Conservation (phyloP, 116 monocot genomes). For the Dioscorea cayenensis region DNA sequence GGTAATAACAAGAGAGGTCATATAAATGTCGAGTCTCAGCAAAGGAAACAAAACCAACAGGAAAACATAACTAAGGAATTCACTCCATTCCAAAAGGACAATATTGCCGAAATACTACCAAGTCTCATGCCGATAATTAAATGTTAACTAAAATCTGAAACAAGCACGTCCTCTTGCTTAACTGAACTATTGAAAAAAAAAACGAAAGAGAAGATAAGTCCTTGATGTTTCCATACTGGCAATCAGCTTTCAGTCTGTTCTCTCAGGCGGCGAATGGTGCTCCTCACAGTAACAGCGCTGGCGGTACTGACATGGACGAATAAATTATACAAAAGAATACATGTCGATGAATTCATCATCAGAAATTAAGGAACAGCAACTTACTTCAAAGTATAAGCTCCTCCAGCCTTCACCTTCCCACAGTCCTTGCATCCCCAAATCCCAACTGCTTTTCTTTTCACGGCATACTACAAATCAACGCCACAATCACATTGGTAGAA, state of each 20-base stretch:
- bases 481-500: background rate
- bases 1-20: too few species aligned
- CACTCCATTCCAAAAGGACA: too few species aligned
- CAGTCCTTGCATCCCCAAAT: slow-evolving; percentile 83
- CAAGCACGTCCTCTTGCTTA: too few species aligned
- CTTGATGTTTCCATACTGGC: too few species aligned
- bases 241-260: slow-evolving; percentile 69
- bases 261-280: slow-evolving; percentile 81
- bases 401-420: slow-evolving; percentile 77
- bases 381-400: slow-evolving; percentile 90
- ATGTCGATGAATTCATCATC: background rate
- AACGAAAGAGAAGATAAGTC: too few species aligned
- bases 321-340: background rate
- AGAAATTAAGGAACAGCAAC: background rate
- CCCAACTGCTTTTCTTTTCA: slow-evolving; percentile 67
- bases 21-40: too few species aligned
- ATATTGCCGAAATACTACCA: too few species aligned
- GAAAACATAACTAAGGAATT: too few species aligned
- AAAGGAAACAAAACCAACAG: too few species aligned
- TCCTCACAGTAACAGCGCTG: slow-evolving; percentile 89
- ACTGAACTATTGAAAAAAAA: too few species aligned
- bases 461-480: slow-evolving; percentile 33
- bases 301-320: slow-evolving; percentile 50
- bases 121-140: too few species aligned
- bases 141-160: too few species aligned